phyloP scores from a whole-genome alignment of 768 basidiomycete genomes.

The Psilocybe cubensis region DNA sequence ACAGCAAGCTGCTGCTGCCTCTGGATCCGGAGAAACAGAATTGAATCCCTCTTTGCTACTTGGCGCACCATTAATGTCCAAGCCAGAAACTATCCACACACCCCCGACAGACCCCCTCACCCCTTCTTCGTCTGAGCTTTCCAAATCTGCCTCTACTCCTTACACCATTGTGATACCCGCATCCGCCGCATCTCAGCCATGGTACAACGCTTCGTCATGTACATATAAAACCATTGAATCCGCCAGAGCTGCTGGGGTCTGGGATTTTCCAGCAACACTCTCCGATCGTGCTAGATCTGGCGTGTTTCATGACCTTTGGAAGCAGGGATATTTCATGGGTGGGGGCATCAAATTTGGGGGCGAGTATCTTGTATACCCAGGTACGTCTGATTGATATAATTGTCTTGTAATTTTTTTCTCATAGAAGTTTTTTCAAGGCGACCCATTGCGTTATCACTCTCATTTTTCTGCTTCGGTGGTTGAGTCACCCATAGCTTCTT shows the following conservation, averaged over 20 bases:
- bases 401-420: not conserved
- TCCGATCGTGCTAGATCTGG: slow-evolving; percentile 76
- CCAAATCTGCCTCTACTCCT: slow-evolving; percentile 16
- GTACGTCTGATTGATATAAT: slow-evolving; percentile 42
- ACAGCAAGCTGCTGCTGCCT: slow-evolving; percentile 16
- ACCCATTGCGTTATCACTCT: slow-evolving; percentile 95
- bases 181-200: slow-evolving; percentile 61
- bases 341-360: slow-evolving; percentile 94
- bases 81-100: slow-evolving; percentile 12
- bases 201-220: slow-evolving; percentile 54
- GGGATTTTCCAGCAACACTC: slow-evolving; percentile 71
- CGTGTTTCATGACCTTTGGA: slow-evolving; percentile 82
- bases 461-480: slow-evolving; percentile 91
- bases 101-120: slow-evolving; percentile 5
- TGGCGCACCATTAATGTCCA: not conserved
- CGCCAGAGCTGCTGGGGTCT: slow-evolving; percentile 71
- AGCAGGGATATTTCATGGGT: slow-evolving; percentile 86
- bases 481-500: slow-evolving; percentile 55
- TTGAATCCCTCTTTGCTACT: not conserved
- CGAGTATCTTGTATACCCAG: slow-evolving; percentile 96
- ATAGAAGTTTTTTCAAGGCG: slow-evolving; percentile 52
- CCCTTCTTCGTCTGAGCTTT: slow-evolving; percentile 1
- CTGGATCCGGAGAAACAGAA: not conserved
- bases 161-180: slow-evolving; percentile 72
- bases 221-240: slow-evolving; percentile 58